A percentile compares a stretch with the other conserved stretches of the same genome.
Evolutionary conservation across 495 filamentous ascomycete genomes (phyloP).

Genomic region (Penicillium taxi): DNA sequence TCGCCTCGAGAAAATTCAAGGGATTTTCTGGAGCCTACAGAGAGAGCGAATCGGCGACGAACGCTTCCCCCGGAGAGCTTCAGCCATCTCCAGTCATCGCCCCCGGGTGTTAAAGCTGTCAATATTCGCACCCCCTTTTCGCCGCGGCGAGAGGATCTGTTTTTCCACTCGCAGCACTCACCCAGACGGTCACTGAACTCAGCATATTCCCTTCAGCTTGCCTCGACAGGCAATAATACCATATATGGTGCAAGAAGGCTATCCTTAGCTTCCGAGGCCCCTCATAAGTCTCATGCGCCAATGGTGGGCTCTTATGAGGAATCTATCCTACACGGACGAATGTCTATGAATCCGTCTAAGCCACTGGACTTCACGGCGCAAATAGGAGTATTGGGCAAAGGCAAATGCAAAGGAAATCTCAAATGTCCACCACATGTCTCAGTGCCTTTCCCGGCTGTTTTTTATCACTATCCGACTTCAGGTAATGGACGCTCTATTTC

Average conservation of each 20-base stretch:
- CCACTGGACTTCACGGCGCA: conserved; percentile 91
- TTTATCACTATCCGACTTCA: conserved; percentile 78
- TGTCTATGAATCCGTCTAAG: conserved; percentile 94
- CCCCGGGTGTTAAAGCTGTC: conserved; percentile 15
- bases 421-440: conserved; percentile 88
- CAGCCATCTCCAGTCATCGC: conserved; percentile 32
- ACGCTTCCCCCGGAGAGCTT: conserved; percentile 54
- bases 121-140: conserved; percentile 15
- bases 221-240: conserved; percentile 55
- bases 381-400: conserved; percentile 86
- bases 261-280: conserved; percentile 65
- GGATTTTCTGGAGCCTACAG: conserved; percentile 27
- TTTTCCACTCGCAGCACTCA: conserved; percentile 59
- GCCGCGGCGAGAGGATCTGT: conserved; percentile 38
- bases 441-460: conserved; percentile 90
- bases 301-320: conserved; percentile 99
- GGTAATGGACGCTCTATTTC: conserved; percentile 50
- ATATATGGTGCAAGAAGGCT: conserved; percentile 52
- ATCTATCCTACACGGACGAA: conserved; percentile 85
- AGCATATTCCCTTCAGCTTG: conserved; percentile 48
- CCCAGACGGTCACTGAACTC: conserved; percentile 67
- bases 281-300: conserved; percentile 75
- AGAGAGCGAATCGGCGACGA: conserved; percentile 47
- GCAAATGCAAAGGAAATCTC: conserved; percentile 79
- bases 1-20: conserved; percentile 33